Evolutionary conservation across 805 yeast species (phyloP).

Genomic region (Phaffomyces antillensis): DNA sequence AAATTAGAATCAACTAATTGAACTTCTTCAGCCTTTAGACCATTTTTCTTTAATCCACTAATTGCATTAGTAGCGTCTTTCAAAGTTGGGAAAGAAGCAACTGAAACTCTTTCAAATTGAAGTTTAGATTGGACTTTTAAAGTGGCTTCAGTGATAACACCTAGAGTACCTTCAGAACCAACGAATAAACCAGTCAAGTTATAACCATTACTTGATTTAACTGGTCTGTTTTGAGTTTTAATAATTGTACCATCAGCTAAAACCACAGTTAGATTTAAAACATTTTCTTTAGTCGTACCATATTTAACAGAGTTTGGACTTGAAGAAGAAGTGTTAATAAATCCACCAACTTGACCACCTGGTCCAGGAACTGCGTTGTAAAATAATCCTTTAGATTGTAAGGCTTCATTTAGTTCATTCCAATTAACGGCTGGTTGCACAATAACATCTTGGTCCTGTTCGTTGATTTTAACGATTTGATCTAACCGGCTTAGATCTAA

Average conservation of each 20-base stretch:
- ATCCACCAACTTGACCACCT: conserved; percentile 74
- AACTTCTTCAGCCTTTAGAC: conserved; percentile 60
- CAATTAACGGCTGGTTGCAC: conserved; percentile 79
- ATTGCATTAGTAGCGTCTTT: conserved; percentile 66
- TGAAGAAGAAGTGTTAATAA: conserved; percentile 72
- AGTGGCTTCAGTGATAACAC: conserved; percentile 73
- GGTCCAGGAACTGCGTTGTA: conserved; percentile 80
- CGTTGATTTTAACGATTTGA: conserved; percentile 46
- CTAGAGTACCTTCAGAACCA: conserved; percentile 77
- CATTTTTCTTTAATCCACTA: conserved; percentile 47
- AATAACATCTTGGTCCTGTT: conserved; percentile 61
- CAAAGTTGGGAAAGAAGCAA: conserved; percentile 60
- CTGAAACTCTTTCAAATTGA: conserved; percentile 51
- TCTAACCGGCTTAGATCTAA: conserved; percentile 58
- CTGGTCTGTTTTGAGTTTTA: conserved; percentile 67
- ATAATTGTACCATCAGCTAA: conserved; percentile 73
- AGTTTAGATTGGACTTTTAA: conserved; percentile 62
- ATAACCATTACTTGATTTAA: conserved; percentile 75
- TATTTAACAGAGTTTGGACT: conserved; percentile 74
- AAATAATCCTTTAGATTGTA: conserved; percentile 42
- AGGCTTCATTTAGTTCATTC: conserved; percentile 55
- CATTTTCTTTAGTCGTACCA: conserved; percentile 76
- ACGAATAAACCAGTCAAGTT: conserved; percentile 64
- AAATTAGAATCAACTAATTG: conserved; percentile 64
- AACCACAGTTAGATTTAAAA: conserved; percentile 61